A percentile compares a stretch with the other conserved stretches of the same genome.
Evolutionary conservation across 75 land plant species (phyloP).

Genomic region (Azolla pinnata): DNA sequence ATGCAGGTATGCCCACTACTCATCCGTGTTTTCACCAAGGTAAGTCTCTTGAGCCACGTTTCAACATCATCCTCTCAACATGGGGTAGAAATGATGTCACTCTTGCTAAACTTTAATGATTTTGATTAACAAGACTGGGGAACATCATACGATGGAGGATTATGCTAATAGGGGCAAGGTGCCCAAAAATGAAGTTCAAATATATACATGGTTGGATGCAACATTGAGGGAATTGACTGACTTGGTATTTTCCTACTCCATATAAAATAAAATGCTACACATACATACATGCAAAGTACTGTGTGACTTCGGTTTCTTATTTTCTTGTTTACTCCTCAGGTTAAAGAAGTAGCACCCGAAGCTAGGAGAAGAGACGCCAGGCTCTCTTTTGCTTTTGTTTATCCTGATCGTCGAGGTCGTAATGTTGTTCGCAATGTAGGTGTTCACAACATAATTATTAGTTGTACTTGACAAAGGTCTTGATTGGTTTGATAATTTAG

Average conservation of each 20-base stretch:
- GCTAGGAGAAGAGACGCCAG: constrained; percentile 76
- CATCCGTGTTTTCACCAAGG: constrained; percentile 82
- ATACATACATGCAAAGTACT: neutral
- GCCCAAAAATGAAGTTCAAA: constrained; percentile 88
- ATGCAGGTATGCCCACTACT: constrained; percentile 77
- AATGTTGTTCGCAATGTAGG: constrained; percentile 61
- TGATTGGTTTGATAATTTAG: neutral
- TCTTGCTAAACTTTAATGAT: neutral
- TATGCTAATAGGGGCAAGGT: constrained; percentile 81
- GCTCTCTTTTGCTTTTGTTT: constrained; percentile 69
- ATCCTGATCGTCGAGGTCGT: constrained; percentile 78
- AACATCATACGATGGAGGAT: constrained; percentile 67
- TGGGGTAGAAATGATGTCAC: neutral
- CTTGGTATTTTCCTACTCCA: constrained; percentile 50
- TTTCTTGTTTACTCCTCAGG: constrained; percentile 24
- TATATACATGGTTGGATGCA: constrained; percentile 93
- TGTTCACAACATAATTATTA: neutral
- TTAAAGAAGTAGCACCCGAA: constrained; percentile 79
- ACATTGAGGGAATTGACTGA: constrained; percentile 84
- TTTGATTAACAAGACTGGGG: constrained; percentile 40
- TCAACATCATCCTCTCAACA: neutral
- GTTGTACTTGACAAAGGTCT: neutral
- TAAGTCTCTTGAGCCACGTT: constrained; percentile 8
- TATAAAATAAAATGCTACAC: neutral
- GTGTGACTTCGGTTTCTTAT: neutral